Evolutionary conservation across 2,329 filamentous ascomycete species (phyloP).

Genomic region (Aspergillus awamori): DNA sequence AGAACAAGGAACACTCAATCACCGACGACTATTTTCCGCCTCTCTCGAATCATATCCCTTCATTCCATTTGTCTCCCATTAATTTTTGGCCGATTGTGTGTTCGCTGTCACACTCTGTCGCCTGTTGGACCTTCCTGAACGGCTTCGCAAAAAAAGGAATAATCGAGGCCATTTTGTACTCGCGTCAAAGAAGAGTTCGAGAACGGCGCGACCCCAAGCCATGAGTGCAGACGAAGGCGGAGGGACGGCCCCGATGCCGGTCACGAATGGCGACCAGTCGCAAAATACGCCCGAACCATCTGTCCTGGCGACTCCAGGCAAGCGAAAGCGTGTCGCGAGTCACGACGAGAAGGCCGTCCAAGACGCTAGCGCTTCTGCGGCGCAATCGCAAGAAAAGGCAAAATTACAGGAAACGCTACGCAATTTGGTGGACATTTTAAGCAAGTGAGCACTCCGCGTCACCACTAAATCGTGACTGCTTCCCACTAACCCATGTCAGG

Average conservation of each 20-base stretch:
- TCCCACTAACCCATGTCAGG: constrained; percentile 35
- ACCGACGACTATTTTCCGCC: constrained; percentile 12
- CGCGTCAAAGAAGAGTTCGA: constrained; percentile 24
- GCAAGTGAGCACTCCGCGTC: constrained; percentile 28
- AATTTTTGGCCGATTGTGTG: constrained; percentile 1
- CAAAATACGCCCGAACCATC: constrained; percentile 32
- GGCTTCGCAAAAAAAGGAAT: neutral
- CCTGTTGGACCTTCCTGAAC: constrained; percentile 1
- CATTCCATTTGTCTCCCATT: constrained; percentile 5
- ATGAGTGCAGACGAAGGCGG: constrained; percentile 45
- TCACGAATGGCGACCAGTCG: constrained; percentile 40
- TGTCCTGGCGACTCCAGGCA: constrained; percentile 40
- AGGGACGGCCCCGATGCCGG: constrained; percentile 33
- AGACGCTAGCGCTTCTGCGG: constrained; percentile 27
- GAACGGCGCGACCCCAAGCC: constrained; percentile 29
- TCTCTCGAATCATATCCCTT: constrained; percentile 6
- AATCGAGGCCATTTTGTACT: constrained; percentile 13
- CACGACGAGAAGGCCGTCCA: constrained; percentile 34
- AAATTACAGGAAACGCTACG: constrained; percentile 40
- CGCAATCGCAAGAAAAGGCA: constrained; percentile 32
- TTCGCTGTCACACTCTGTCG: constrained; percentile 17
- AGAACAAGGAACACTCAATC: constrained; percentile 28
- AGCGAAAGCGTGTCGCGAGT: constrained; percentile 45
- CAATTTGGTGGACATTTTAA: constrained; percentile 38
- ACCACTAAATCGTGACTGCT: neutral